Conservation (phyloP, 495 filamentous ascomycete genomes). For the Hypoxylon intermedium region DNA sequence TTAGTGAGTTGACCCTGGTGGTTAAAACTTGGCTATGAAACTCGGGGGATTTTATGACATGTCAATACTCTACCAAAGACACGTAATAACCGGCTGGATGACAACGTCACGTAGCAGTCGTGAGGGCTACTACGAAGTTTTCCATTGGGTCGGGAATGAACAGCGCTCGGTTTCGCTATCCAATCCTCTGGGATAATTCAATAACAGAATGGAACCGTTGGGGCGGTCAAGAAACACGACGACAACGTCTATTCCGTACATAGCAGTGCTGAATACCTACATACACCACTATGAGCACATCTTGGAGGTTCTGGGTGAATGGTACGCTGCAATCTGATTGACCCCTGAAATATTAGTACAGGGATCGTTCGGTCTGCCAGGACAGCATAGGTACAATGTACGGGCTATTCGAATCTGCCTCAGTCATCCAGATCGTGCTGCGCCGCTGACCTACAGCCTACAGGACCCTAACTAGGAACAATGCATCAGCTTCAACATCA, state of each 20-base stretch:
- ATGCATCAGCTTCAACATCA: too few species aligned
- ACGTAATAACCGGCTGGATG: neutral
- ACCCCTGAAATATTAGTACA: neutral
- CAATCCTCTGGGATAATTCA: slow-evolving; percentile 4
- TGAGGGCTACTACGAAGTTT: neutral
- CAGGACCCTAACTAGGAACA: too few species aligned
- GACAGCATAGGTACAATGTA: too few species aligned
- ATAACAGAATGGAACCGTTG: neutral
- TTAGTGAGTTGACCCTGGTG: neutral
- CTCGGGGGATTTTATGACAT: neutral
- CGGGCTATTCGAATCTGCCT: too few species aligned
- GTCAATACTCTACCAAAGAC: neutral
- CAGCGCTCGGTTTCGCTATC: neutral
- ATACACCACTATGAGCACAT: neutral
- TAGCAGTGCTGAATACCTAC: neutral
- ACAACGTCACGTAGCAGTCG: neutral
- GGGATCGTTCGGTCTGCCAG: too few species aligned
- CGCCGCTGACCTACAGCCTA: too few species aligned
- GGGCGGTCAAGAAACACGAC: neutral
- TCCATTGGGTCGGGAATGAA: slow-evolving; percentile 2
- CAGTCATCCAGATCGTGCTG: too few species aligned
- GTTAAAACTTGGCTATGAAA: neutral
- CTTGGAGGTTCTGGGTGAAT: neutral
- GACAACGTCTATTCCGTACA: neutral
- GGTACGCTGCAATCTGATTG: slow-evolving; percentile 8